These are phyloP conservation scores for Aegilops speltoides DNA, from an alignment of 176 grass and related monocot genomes.

Conservation along the genomic window DNA sequence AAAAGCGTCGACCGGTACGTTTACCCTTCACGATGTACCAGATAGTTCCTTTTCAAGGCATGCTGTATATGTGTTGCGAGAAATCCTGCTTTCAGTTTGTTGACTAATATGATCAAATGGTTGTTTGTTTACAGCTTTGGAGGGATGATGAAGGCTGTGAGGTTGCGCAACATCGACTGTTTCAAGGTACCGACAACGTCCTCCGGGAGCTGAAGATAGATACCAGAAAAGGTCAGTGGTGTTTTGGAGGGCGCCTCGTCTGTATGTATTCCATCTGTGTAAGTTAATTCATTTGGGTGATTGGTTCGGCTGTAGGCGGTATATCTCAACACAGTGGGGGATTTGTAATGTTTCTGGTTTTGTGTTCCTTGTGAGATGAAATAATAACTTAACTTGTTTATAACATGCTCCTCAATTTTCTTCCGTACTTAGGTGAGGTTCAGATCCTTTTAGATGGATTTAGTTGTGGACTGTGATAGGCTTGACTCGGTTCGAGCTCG, in stretches of 20 bases:
- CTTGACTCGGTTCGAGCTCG: background rate
- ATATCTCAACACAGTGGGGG: slow-evolving; percentile 28
- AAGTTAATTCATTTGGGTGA: slow-evolving; percentile 69
- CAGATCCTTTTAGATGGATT: background rate
- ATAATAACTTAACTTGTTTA: slow-evolving; percentile 36
- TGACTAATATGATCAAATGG: slow-evolving; percentile 18
- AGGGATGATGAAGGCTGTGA: slow-evolving; percentile 94
- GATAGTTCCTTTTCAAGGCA: slow-evolving; percentile 14
- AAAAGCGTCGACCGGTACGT: slow-evolving; percentile 90
- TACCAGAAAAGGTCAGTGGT: slow-evolving; percentile 45
- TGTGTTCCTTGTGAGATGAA: slow-evolving; percentile 11
- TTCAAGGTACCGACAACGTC: slow-evolving; percentile 74
- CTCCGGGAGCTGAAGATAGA: slow-evolving; percentile 53
- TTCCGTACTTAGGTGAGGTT: background rate
- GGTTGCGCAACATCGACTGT: slow-evolving; percentile 91
- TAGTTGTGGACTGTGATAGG: background rate
- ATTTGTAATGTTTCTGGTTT: slow-evolving; percentile 29
- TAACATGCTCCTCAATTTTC: background rate
- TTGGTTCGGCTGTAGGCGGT: slow-evolving; percentile 46
- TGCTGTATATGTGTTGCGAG: background rate
- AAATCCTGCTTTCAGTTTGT: background rate
- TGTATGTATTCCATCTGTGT: slow-evolving; percentile 50
- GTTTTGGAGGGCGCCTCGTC: slow-evolving; percentile 26
- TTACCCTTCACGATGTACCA: slow-evolving; percentile 1
- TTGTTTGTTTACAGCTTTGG: slow-evolving; percentile 58